Base-by-base conservation (phyloP, 768 basidiomycete species). In the Calocera cornea region DNA sequence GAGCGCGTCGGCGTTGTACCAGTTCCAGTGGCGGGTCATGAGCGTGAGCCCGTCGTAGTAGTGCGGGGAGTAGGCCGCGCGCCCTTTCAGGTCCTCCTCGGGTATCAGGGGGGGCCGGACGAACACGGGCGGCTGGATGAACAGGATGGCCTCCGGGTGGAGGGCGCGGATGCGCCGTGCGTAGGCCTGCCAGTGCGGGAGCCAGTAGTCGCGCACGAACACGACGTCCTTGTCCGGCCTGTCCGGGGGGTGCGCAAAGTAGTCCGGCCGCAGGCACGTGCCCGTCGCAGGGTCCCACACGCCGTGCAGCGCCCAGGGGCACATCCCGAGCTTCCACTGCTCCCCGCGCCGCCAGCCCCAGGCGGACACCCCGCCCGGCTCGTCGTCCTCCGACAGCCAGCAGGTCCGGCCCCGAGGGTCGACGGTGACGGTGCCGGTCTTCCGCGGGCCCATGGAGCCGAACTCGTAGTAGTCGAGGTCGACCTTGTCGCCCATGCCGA, bases 21-120 rank as follows among this genome's bases (percentile, higher is more conserved):
- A 88, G 74, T 93, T 88, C 92, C 90, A 94, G 72, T 94, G 91
- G 38, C 91, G 82, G 36, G 90, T 90, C n/a, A 98, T 80, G 44
- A 98, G 83, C 0, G 95, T 98, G 41, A 97, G 79, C 0, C 95
- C 95, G 72, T 98, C 95, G 73, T 97, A 98, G 75, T 93, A 98
- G 75, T 98, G 95, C 0, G 87, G 81, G 2, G 89, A 87, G 70
- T 90, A 88, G 34, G 83, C 86, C 1, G 88, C 85, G 1, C 94
- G 87, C 16, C 83, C 81, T 19, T 86, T 76, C 16, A 86, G 76
- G 10, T 83, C 81, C 27, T 83, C 81, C 8, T 83, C 81, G 17
- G 84, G 76, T 0, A 86, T 75, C 27, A 76, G 71, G 0, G 94
- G 92, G 0, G 95, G 95, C 1, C 79, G 77, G 0, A 85, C 86